These are phyloP conservation scores for Zymoseptoria pseudotritici DNA, from an alignment of 2,329 filamentous ascomycete genomes.

Conservation along the genomic window DNA sequence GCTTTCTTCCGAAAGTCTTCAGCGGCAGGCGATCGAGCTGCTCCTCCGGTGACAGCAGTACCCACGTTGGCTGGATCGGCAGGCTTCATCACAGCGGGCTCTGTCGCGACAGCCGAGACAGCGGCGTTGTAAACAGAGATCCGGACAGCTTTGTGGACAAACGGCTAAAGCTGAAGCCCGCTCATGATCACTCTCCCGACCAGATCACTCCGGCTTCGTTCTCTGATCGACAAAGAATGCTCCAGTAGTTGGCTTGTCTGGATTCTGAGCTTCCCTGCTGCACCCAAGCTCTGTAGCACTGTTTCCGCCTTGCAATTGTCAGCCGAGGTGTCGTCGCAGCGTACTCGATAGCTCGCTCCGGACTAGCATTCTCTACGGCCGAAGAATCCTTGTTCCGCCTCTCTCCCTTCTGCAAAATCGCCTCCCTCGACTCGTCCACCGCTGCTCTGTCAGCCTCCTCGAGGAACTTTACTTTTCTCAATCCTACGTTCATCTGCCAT, in stretches of 20 bases:
- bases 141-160: too few relatives aligned
- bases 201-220: too few relatives aligned
- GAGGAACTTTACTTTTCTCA: too few relatives aligned
- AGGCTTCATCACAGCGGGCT: slow-evolving; percentile 34
- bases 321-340: slow-evolving; percentile 28
- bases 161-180: too few relatives aligned
- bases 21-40: slow-evolving; percentile 29
- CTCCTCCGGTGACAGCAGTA: slow-evolving; percentile 32
- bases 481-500: too few relatives aligned
- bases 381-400: slow-evolving; percentile 30
- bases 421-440: slow-evolving; percentile 27
- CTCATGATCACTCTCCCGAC: too few relatives aligned
- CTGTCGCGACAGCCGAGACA: too few relatives aligned
- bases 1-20: slow-evolving; percentile 23
- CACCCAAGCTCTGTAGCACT: slow-evolving; percentile 14
- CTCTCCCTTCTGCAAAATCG: slow-evolving; percentile 34
- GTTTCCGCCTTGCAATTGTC: slow-evolving; percentile 10
- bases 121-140: too few relatives aligned
- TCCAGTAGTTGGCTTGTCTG: slow-evolving; percentile 38
- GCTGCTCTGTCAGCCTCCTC: too few relatives aligned
- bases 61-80: slow-evolving; percentile 32
- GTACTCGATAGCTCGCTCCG: slow-evolving; percentile 37
- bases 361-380: slow-evolving; percentile 34
- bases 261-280: slow-evolving; percentile 27
- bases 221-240: slow-evolving; percentile 7